Evolutionary conservation across 495 filamentous ascomycete genomes (phyloP).

Genomic region (Astrocystis sublimbata): DNA sequence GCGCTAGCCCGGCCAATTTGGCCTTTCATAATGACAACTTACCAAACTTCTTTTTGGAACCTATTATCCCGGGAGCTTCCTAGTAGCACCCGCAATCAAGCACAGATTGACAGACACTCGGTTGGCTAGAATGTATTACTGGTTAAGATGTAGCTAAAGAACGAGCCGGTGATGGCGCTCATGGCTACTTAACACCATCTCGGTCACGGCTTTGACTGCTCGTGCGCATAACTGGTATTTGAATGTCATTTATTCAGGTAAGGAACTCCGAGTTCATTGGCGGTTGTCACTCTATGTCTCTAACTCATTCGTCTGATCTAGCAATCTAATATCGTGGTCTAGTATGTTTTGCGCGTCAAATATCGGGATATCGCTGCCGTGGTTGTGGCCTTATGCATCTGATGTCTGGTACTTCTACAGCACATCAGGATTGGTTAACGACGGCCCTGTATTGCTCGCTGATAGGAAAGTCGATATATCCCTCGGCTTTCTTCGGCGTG

Average conservation of each 20-base stretch:
- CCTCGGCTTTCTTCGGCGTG: slow-evolving; percentile 42
- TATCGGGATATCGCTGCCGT: not conserved
- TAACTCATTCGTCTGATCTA: not conserved
- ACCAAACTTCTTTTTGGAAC: too few relatives aligned
- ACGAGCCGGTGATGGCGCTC: too few relatives aligned
- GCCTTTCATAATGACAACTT: too few relatives aligned
- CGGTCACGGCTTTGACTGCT: too few relatives aligned
- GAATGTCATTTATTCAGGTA: not conserved
- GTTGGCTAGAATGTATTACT: too few relatives aligned
- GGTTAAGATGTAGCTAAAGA: too few relatives aligned
- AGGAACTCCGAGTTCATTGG: not conserved
- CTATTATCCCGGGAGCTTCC: too few relatives aligned
- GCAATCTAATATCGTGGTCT: not conserved
- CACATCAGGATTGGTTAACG: not conserved
- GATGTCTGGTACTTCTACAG: not conserved
- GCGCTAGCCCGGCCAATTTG: too few relatives aligned
- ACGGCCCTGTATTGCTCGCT: slow-evolving; percentile 44
- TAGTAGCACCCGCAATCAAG: too few relatives aligned
- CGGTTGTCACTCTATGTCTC: not conserved
- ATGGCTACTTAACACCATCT: too few relatives aligned
- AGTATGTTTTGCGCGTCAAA: not conserved
- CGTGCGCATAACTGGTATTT: not conserved
- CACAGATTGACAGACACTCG: too few relatives aligned
- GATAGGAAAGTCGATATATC: slow-evolving; percentile 65
- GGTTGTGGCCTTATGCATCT: not conserved